Percentiles rank a stretch among this genome's conserved stretches.
Conservation (phyloP, 2,329 filamentous ascomycete genomes). For the Colletotrichum destructivum region DNA sequence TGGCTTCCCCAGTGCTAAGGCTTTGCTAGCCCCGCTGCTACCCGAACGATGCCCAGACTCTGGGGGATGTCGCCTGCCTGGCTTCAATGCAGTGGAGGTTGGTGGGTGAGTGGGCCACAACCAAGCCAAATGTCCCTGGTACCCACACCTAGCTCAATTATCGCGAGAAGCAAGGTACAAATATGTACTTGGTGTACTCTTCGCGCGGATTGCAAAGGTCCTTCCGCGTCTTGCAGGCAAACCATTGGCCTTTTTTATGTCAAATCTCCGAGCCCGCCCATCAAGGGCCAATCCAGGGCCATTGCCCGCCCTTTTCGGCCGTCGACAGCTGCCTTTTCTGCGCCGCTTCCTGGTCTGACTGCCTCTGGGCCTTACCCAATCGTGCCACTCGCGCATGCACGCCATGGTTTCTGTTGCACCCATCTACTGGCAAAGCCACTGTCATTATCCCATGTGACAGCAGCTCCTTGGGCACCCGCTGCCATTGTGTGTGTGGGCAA, state of each 20-base stretch:
- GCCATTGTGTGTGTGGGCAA: too few relatives aligned
- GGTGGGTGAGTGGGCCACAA: background rate
- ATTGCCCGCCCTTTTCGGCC: constrained; percentile 21
- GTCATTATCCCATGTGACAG: constrained; percentile 12
- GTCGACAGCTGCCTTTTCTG: background rate
- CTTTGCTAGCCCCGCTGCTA: constrained; percentile 25
- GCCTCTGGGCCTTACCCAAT: background rate
- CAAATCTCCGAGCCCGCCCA: constrained; percentile 37
- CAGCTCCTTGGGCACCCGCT: too few relatives aligned
- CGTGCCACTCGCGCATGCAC: constrained; percentile 7
- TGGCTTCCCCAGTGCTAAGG: constrained; percentile 2
- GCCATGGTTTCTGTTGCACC: background rate
- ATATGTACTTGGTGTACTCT: background rate
- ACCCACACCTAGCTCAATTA: background rate
- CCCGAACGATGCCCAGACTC: constrained; percentile 17
- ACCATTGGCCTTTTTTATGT: constrained; percentile 33
- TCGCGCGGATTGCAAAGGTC: constrained; percentile 7
- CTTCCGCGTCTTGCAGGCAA: constrained; percentile 15
- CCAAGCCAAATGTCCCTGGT: background rate
- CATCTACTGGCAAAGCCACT: too few relatives aligned
- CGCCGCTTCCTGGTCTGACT: background rate
- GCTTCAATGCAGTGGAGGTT: background rate
- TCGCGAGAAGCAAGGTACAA: background rate
- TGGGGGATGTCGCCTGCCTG: constrained; percentile 23
- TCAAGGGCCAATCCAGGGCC: constrained; percentile 23